These are phyloP conservation scores for Oenanthe sinensis DNA, from an alignment of 129 eudicot species.

Conservation along the genomic window DNA sequence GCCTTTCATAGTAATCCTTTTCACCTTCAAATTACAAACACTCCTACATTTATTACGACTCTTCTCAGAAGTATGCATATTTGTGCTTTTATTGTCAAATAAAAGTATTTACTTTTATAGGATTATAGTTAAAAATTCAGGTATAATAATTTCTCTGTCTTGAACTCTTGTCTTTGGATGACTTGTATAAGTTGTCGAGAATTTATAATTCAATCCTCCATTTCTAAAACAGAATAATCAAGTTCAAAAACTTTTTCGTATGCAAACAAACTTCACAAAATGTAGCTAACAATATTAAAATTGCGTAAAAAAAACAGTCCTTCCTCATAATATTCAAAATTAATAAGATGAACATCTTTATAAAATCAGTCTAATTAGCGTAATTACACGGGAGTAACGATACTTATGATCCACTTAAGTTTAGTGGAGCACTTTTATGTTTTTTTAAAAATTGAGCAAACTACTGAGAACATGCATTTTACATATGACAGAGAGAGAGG, in stretches of 20 bases:
- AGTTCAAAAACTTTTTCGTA: not conserved
- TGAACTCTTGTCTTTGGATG: no score
- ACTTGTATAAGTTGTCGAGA: no score
- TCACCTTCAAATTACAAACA: constrained; percentile 35
- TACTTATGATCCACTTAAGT: no score
- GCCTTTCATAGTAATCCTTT: constrained; percentile 76
- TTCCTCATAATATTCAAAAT: not conserved
- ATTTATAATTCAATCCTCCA: no score
- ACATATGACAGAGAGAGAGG: not conserved
- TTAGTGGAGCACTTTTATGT: no score
- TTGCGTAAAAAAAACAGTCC: not conserved
- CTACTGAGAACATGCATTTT: no score
- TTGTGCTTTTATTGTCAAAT: not conserved
- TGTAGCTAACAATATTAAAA: not conserved
- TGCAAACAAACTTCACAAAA: no score
- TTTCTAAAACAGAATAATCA: no score
- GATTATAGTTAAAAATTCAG: not conserved
- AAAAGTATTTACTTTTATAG: not conserved
- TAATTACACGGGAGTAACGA: no score
- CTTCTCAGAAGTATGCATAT: not conserved
- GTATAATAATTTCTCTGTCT: no score
- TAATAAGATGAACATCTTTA: not conserved
- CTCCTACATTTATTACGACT: not conserved
- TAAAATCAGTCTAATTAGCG: not conserved
- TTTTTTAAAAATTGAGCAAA: no score